These are phyloP conservation scores for Diplodia intermedia DNA, from an alignment of 2,329 filamentous ascomycete species.

Conservation along the genomic window DNA sequence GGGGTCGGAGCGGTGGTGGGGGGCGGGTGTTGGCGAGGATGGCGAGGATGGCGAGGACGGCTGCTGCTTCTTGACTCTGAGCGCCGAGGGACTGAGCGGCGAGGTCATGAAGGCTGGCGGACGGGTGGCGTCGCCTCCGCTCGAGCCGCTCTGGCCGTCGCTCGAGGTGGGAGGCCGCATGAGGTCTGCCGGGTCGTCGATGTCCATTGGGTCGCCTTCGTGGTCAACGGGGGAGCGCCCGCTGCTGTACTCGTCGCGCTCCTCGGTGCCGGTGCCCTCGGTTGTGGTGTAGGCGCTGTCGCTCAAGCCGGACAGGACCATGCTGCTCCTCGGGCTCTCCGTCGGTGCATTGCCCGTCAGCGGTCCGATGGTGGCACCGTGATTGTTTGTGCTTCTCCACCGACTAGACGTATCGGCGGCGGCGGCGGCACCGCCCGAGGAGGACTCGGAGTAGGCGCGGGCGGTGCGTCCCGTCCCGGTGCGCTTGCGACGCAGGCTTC, in stretches of 20 bases:
- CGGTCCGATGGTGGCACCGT: slow-evolving; percentile 2
- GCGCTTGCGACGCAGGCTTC: slow-evolving; percentile 31
- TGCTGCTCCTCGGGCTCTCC: slow-evolving; percentile 27
- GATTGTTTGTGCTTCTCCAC: slow-evolving; percentile 7
- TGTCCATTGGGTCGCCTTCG: slow-evolving; percentile 12
- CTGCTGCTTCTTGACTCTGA: slow-evolving; percentile 12
- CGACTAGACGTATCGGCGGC: not conserved
- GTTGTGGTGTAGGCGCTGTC: slow-evolving; percentile 29
- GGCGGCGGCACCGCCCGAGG: not conserved
- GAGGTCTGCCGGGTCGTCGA: slow-evolving; percentile 10
- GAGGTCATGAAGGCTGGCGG: slow-evolving; percentile 15
- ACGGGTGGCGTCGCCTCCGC: not conserved
- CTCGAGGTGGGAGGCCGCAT: not conserved
- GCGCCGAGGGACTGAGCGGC: slow-evolving; percentile 18
- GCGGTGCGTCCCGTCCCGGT: slow-evolving; percentile 15
- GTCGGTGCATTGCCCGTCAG: slow-evolving; percentile 13
- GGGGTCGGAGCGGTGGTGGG: not conserved
- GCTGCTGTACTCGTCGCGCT: slow-evolving; percentile 19
- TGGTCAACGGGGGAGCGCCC: not conserved
- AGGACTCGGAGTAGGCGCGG: slow-evolving; percentile 23
- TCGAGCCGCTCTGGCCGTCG: not conserved
- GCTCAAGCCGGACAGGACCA: slow-evolving; percentile 21
- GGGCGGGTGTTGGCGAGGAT: not conserved
- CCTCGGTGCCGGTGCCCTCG: slow-evolving; percentile 17
- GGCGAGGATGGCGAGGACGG: not conserved